Conservation (phyloP, 306 rosid species). For the Inga oerstediana region DNA sequence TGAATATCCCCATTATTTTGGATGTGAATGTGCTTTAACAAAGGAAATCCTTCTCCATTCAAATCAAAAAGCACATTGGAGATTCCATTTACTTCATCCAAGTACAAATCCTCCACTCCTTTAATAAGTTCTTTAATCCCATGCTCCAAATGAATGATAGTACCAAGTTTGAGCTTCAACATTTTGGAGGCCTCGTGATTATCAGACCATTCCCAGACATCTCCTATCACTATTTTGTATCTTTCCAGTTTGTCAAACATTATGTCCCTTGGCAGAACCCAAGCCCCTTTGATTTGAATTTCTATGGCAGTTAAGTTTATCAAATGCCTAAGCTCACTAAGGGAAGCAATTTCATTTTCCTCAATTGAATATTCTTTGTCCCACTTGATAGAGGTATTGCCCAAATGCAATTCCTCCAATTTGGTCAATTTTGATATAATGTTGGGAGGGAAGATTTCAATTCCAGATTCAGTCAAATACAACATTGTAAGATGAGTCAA, state of each 20-base stretch:
- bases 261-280: not conserved
- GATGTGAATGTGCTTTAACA: not conserved
- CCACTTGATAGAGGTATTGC: conserved; percentile 2
- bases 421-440: conserved; percentile 18
- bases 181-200: not conserved
- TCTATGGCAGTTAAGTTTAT: not conserved
- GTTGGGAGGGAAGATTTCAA: conserved; percentile 14
- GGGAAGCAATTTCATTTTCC: conserved; percentile 10
- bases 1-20: not conserved
- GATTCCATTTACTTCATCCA: not conserved
- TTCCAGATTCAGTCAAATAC: not conserved
- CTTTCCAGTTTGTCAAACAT: not conserved
- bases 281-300: not conserved
- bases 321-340: conserved; percentile 15
- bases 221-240: conserved; percentile 7
- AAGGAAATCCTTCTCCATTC: not conserved
- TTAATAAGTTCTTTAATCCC: conserved; percentile 15
- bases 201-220: not conserved
- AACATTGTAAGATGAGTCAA: conserved; percentile 8
- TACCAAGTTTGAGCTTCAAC: not conserved
- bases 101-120: not conserved
- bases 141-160: not conserved
- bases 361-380: not conserved
- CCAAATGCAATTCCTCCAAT: conserved; percentile 24
- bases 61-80: not conserved